Evolutionary conservation across 2,329 filamentous ascomycete species (phyloP).

Genomic region (Neopestalotiopsis sp.): DNA sequence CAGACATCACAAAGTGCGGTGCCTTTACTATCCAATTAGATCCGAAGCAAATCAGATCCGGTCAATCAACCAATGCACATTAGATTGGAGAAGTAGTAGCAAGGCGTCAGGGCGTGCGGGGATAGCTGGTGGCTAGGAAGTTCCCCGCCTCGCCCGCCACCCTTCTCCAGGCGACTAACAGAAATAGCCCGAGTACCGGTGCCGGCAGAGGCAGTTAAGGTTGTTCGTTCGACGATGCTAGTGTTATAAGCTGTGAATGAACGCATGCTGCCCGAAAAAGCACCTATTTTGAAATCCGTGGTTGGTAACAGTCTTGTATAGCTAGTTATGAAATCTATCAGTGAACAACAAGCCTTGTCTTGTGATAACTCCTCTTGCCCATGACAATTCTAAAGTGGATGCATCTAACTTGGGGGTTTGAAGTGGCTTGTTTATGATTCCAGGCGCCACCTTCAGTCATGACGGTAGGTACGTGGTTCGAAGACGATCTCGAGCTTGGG

Average conservation of each 20-base stretch:
- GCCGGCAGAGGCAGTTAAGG: background rate
- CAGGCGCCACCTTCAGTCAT: too few relatives aligned
- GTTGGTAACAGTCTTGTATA: background rate
- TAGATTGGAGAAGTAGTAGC: background rate
- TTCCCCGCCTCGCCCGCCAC: background rate
- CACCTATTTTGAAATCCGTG: background rate
- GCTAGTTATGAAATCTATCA: too few relatives aligned
- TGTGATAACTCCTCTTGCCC: too few relatives aligned
- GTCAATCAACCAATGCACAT: background rate
- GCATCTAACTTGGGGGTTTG: too few relatives aligned
- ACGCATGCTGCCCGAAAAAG: background rate
- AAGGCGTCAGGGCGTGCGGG: background rate
- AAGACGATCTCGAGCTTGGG: too few relatives aligned
- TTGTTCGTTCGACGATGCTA: background rate
- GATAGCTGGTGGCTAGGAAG: background rate
- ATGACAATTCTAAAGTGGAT: too few relatives aligned
- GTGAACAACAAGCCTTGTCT: too few relatives aligned
- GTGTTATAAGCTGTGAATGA: slow-evolving; percentile 1
- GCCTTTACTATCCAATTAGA: background rate
- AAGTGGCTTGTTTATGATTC: too few relatives aligned
- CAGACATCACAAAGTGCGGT: background rate
- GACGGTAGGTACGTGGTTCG: too few relatives aligned
- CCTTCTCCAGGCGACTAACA: background rate
- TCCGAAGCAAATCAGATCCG: background rate
- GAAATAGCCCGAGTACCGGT: background rate